Evolutionary conservation across 805 yeast genomes (phyloP).

Genomic region (Candida ficus): DNA sequence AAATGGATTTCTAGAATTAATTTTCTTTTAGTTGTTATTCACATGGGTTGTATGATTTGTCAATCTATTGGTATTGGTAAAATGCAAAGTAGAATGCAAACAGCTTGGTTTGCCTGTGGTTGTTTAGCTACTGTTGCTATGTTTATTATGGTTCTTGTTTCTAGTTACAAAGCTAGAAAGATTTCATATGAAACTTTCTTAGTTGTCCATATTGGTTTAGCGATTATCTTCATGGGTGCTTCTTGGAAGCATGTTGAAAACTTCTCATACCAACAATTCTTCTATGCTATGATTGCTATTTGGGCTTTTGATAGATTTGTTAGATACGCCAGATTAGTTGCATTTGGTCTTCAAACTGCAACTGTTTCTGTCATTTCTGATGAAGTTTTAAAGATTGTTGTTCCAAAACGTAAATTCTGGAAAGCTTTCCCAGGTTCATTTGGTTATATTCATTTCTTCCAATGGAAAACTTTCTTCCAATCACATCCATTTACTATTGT

Average conservation of each 20-base stretch:
- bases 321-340: slow-evolving; percentile 27
- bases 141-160: slow-evolving; percentile 11
- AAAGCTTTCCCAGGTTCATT: slow-evolving; percentile 50
- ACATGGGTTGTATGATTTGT: slow-evolving; percentile 18
- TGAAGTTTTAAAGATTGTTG: slow-evolving; percentile 38
- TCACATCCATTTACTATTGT: slow-evolving; percentile 69
- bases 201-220: slow-evolving; percentile 50
- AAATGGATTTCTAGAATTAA: slow-evolving; percentile 52
- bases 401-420: slow-evolving; percentile 42
- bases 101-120: slow-evolving; percentile 20
- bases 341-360: slow-evolving; percentile 23
- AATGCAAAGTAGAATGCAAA: slow-evolving; percentile 8
- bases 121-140: slow-evolving; percentile 12
- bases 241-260: slow-evolving; percentile 53
- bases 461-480: slow-evolving; percentile 53
- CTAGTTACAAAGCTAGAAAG: slow-evolving; percentile 43
- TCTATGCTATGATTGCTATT: slow-evolving; percentile 29
- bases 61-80: slow-evolving; percentile 18
- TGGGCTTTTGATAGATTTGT: slow-evolving; percentile 50
- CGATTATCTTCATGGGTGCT: slow-evolving; percentile 44
- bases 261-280: slow-evolving; percentile 46
- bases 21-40: slow-evolving; percentile 23
- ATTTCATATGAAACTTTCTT: slow-evolving; percentile 57
- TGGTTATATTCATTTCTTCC: slow-evolving; percentile 52
- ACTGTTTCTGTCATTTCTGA: slow-evolving; percentile 28